phyloP scores from a whole-genome alignment of 768 basidiomycete genomes.

The Lactarius pseudohatsudake region DNA sequence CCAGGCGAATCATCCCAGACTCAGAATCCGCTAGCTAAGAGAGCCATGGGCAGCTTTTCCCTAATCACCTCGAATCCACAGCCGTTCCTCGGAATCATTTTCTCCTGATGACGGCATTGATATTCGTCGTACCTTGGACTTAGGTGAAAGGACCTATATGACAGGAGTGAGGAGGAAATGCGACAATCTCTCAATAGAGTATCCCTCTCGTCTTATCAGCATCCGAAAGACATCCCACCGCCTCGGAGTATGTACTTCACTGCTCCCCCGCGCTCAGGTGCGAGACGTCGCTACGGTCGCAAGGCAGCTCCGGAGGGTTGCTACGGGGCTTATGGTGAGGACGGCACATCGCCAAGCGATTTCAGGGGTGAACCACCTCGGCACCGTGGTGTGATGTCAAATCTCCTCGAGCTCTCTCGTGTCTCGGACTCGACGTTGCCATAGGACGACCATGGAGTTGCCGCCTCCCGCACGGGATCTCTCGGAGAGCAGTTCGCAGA shows the following conservation, averaged over 20 bases:
- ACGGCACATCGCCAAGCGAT: not conserved
- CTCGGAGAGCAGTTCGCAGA: not conserved
- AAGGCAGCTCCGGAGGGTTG: not conserved
- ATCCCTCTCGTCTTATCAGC: constrained; percentile 22
- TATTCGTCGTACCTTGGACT: constrained; percentile 16
- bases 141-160: constrained; percentile 9
- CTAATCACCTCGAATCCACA: not conserved
- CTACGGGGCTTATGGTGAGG: not conserved
- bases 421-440: not conserved
- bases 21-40: not conserved
- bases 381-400: constrained; percentile 20
- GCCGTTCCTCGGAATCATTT: not conserved
- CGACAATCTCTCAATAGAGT: constrained; percentile 11
- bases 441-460: not conserved
- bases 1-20: not conserved
- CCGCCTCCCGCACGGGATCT: constrained; percentile 5
- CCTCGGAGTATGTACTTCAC: constrained; percentile 4
- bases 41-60: not conserved
- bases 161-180: too few species aligned
- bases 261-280: not conserved
- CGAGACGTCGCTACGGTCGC: constrained; percentile 8
- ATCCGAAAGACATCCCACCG: constrained; percentile 14
- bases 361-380: not conserved
- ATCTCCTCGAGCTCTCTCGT: constrained; percentile 12
- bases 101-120: constrained; percentile 3